phyloP scores from a whole-genome alignment of 1,139 yeast genomes.

The Pneumocystis murina region DNA sequence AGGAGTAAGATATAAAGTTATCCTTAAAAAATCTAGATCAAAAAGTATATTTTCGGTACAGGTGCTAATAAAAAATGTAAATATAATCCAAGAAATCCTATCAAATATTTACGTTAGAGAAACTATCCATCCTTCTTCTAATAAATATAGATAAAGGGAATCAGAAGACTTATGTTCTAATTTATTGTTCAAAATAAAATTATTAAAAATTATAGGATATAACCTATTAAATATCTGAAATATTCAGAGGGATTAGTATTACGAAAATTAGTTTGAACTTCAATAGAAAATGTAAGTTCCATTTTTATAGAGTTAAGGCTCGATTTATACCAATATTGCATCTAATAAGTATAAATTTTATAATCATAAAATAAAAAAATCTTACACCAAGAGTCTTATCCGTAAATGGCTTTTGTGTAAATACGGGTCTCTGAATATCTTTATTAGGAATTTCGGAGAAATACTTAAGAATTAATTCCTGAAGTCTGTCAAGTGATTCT shows the following conservation, averaged over 20 bases:
- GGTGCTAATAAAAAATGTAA: constrained; percentile 51
- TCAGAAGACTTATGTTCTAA: constrained; percentile 66
- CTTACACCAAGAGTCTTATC: constrained; percentile 34
- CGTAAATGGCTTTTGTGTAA: constrained; percentile 32
- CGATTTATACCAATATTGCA: constrained; percentile 32
- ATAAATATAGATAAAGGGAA: constrained; percentile 50
- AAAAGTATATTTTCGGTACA: constrained; percentile 62
- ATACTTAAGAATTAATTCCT: constrained; percentile 53
- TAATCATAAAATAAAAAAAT: constrained; percentile 18
- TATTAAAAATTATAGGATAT: neutral
- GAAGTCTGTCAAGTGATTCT: constrained; percentile 56
- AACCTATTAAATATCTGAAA: constrained; percentile 64
- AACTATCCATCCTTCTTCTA: constrained; percentile 74
- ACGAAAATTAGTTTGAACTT: constrained; percentile 56
- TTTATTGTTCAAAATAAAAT: neutral
- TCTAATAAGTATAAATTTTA: neutral
- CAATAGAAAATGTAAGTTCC: constrained; percentile 55
- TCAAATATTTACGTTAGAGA: constrained; percentile 62
- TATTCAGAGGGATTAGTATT: constrained; percentile 54
- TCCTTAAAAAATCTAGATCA: constrained; percentile 20
- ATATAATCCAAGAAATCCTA: constrained; percentile 54
- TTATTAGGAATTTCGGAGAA: constrained; percentile 52
- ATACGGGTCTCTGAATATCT: constrained; percentile 30
- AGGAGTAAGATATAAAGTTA: neutral
- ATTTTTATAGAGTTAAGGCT: constrained; percentile 63